These are phyloP conservation scores for Trypanosoma cruzi DNA, from an alignment of 208 protist species.

Conservation along the genomic window DNA sequence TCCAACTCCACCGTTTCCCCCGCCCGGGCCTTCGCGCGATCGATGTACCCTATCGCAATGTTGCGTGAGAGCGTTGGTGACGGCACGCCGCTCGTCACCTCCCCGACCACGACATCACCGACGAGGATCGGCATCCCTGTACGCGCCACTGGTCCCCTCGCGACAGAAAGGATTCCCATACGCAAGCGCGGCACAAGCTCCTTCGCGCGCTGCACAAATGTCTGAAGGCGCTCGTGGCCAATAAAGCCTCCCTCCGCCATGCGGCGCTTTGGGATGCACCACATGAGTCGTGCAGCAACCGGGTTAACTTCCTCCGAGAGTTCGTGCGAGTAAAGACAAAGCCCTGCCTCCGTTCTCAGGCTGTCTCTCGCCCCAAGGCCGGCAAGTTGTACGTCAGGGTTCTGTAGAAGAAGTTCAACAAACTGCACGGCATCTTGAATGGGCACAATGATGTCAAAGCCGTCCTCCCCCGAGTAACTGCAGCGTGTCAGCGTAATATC, in stretches of 20 bases:
- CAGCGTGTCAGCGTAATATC: conserved; percentile 79
- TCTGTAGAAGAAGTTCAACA: conserved; percentile 53
- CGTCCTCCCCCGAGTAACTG: conserved; percentile 99
- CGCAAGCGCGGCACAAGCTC: conserved; percentile 69
- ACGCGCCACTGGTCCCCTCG: conserved; percentile 89
- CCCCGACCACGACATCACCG: conserved; percentile 82
- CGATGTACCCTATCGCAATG: conserved; percentile 94
- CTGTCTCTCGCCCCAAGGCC: conserved; percentile 96
- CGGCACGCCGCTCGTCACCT: conserved; percentile 90
- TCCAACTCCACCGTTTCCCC: conserved; percentile 84
- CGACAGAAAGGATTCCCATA: conserved; percentile 87
- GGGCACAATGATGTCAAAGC: conserved; percentile 96
- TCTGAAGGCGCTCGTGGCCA: conserved; percentile 87
- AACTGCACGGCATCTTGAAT: conserved; percentile 48
- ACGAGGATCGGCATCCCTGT: conserved; percentile 65
- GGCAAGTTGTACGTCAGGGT: conserved; percentile 54
- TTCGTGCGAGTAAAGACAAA: conserved; percentile 99
- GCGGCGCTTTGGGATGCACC: conserved; percentile 95
- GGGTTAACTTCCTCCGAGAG: conserved; percentile 94
- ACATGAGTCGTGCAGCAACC: conserved; percentile 94
- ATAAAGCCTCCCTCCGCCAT: conserved; percentile 94
- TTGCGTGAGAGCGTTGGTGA: conserved; percentile 89
- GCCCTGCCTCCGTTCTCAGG: conserved; percentile 96
- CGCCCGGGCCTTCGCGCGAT: conserved; percentile 63
- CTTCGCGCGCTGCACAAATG: conserved; percentile 42